Conservation (phyloP, 2,329 filamentous ascomycete genomes). For the Fusarium annulatum region DNA sequence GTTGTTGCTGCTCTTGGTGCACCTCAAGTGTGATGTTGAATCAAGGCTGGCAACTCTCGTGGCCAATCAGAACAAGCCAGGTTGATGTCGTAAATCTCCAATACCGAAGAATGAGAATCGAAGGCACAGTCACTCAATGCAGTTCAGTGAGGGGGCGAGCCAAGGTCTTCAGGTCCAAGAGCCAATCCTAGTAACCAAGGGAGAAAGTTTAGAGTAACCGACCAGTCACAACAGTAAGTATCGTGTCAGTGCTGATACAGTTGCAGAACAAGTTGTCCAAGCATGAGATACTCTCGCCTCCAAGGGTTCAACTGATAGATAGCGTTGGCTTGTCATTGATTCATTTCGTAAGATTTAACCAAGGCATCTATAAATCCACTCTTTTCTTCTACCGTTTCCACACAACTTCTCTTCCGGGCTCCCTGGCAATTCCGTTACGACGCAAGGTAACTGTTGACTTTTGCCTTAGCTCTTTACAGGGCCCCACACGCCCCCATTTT, state of each 20-base stretch:
- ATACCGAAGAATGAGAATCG: background rate
- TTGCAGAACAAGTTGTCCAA: background rate
- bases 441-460: conserved; percentile 19
- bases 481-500: conserved; percentile 14
- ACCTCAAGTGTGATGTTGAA: conserved; percentile 26
- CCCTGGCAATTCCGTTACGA: conserved; percentile 25
- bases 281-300: conserved; percentile 2
- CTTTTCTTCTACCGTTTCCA: conserved; percentile 15
- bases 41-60: conserved; percentile 20
- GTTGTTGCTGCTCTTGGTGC: conserved; percentile 6
- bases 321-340: background rate
- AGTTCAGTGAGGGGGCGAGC: conserved; percentile 2
- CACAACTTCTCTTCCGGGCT: conserved; percentile 16
- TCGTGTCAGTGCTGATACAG: conserved; percentile 28
- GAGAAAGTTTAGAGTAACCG: background rate
- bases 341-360: conserved; percentile 12
- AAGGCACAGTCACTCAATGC: background rate
- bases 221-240: conserved; percentile 42
- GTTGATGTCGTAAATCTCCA: conserved; percentile 25
- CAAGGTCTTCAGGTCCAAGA: background rate
- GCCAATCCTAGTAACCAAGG: conserved; percentile 1
- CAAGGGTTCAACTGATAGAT: background rate
- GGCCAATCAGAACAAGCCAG: conserved; percentile 28
- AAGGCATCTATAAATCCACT: conserved; percentile 8
- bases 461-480: conserved; percentile 20